Base-by-base conservation (phyloP, 1,284 basidiomycete genomes). In the Golubevia pallescens region DNA sequence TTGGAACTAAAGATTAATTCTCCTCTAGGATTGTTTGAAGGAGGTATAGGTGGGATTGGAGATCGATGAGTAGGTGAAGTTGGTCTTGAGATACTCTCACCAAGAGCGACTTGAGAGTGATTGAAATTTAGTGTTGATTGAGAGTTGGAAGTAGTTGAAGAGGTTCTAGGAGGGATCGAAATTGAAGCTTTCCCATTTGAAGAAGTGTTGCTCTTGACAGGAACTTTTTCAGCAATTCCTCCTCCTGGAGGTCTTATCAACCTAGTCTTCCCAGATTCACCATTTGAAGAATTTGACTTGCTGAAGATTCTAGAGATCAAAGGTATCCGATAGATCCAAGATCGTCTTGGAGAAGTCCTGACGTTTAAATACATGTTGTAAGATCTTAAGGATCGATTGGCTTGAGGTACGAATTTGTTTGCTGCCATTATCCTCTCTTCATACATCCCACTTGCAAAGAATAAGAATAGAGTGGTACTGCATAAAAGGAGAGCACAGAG, bases 301-400 rank as follows among this genome's bases (percentile, higher is more conserved):
- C 16, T 48, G 16, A 48, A 48, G 8, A 48, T 48, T 16, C 42
- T 10, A 48, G 42, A 48, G 42, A 48, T 48, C 10, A 48, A 48
- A 48, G 42, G 42, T 48, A 16, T 52, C 14, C 61, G 8, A 24
- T 23, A 87, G 66, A 77, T 63, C 2, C 75, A 75, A 28, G 56
- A 62, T 87, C 90, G 61, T 88, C 90, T 68, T 87, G 93, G 90
- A 1, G 91, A 91, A 73, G 91, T 91, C 61, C 93, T 91, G 77
- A 96, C 93, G 87, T 98, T 98, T 76, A 99, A 89, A 81, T 95
- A 94, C 91, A 99, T 96, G 86, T 99, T 98, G 86, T 97, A 92
- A 24, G 91, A 92, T 24, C 96, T 90, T 32, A 99, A 88, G 0
- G 95, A 91, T 55, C 92, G 90, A 86, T 99, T 99, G 8, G 95